These are phyloP conservation scores for Oryza glumipatula DNA, from an alignment of 176 grass and related monocot genomes.

Conservation along the genomic window DNA sequence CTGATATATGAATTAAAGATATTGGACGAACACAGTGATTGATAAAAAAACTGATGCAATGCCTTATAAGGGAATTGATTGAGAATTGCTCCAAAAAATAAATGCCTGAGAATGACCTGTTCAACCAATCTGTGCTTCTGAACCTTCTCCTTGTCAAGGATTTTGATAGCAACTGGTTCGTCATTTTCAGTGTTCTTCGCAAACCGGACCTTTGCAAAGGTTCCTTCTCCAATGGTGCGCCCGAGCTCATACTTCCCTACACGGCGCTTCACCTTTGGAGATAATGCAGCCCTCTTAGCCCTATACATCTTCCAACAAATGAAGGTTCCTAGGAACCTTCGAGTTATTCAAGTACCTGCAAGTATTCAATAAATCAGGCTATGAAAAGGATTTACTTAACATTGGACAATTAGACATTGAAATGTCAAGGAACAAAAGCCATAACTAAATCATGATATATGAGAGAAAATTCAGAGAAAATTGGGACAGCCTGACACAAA, in stretches of 20 bases:
- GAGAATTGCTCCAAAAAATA: not conserved
- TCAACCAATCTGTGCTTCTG: constrained; percentile 86
- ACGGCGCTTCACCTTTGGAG: constrained; percentile 82
- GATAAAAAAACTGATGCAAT: not conserved
- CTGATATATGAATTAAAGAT: not conserved
- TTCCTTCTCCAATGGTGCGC: constrained; percentile 90
- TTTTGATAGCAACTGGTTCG: constrained; percentile 95
- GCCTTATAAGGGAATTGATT: constrained; percentile 3
- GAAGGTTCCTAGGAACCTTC: constrained; percentile 43
- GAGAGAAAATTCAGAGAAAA: not conserved
- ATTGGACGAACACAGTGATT: constrained; percentile 2
- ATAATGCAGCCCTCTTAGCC: constrained; percentile 68
- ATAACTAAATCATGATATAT: not conserved
- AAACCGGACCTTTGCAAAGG: constrained; percentile 94
- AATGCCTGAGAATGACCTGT: constrained; percentile 62
- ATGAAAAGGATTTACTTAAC: constrained; percentile 4
- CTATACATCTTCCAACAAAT: constrained; percentile 58
- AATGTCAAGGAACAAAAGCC: not conserved
- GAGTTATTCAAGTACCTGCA: constrained; percentile 39
- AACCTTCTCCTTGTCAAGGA: constrained; percentile 97
- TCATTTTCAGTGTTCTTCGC: constrained; percentile 78
- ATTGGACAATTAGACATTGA: not conserved
- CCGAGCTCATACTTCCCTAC: constrained; percentile 97
- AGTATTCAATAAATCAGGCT: constrained; percentile 5
- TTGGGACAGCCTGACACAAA: not conserved